Conservation (phyloP, 352 stramenopile species). For the Phytophthora lateralis region DNA sequence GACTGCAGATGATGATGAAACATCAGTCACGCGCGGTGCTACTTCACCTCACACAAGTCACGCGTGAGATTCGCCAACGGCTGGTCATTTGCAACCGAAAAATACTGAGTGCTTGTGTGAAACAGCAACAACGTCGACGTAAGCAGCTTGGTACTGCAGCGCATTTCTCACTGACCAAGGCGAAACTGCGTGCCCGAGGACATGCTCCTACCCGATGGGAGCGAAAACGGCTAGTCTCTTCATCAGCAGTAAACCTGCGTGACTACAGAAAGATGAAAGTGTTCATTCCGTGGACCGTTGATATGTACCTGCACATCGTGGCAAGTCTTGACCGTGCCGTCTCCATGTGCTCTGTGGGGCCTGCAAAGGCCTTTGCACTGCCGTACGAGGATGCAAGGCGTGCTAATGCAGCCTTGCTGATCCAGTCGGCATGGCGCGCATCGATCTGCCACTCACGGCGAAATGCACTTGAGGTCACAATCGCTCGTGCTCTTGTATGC, state of each 20-base stretch:
- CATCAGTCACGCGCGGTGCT: constrained; percentile 42
- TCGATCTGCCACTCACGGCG: constrained; percentile 42
- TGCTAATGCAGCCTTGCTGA: constrained; percentile 48
- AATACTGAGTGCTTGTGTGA: constrained; percentile 58
- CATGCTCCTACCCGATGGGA: constrained; percentile 51
- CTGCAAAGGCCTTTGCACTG: constrained; percentile 49
- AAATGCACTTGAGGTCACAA: constrained; percentile 55
- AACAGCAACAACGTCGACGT: constrained; percentile 38
- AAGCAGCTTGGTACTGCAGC: constrained; percentile 12
- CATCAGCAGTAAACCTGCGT: not conserved
- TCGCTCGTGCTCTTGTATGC: constrained; percentile 57
- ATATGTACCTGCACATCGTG: constrained; percentile 79
- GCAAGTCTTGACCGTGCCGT: constrained; percentile 36
- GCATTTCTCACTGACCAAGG: constrained; percentile 41
- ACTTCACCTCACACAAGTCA: constrained; percentile 56
- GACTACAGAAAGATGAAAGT: constrained; percentile 62
- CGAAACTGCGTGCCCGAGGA: constrained; percentile 48
- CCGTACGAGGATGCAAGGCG: constrained; percentile 59
- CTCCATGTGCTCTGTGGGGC: constrained; percentile 39
- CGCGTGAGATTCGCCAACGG: constrained; percentile 49
- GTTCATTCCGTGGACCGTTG: constrained; percentile 77
- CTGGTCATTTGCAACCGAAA: constrained; percentile 71
- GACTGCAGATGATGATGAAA: constrained; percentile 3
- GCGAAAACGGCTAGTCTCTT: constrained; percentile 18
- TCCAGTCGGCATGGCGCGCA: constrained; percentile 66